These are phyloP conservation scores for Chlorella sp. DNA, from an alignment of 139 green algal genomes.

Conservation along the genomic window DNA sequence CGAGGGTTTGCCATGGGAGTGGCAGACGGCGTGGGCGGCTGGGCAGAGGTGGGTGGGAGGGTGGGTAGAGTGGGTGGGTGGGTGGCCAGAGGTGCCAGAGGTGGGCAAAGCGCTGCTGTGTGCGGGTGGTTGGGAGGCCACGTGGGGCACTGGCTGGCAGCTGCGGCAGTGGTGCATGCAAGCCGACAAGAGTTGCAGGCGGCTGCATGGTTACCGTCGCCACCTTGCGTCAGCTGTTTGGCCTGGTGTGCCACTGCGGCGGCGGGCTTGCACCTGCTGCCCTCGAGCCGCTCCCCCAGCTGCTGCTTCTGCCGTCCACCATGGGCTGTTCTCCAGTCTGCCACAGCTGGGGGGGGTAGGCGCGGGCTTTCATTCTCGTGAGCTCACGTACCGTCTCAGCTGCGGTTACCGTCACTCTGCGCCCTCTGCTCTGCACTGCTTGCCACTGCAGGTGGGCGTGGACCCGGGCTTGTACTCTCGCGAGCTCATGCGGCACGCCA, in stretches of 20 bases:
- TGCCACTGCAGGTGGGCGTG: constrained; percentile 48
- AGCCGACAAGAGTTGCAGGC: background rate
- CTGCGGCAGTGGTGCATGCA: too few species aligned
- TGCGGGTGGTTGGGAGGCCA: background rate
- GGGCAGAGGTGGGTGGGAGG: constrained; percentile 56
- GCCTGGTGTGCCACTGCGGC: background rate
- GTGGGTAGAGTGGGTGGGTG: background rate
- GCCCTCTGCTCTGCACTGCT: background rate
- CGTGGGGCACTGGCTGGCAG: background rate
- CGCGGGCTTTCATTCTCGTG: too few species aligned
- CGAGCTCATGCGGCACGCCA: constrained; percentile 77
- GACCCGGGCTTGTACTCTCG: constrained; percentile 86
- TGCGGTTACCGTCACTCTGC: too few species aligned
- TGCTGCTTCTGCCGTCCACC: background rate
- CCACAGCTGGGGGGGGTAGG: too few species aligned
- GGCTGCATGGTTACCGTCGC: background rate
- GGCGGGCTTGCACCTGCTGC: background rate
- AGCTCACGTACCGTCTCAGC: too few species aligned
- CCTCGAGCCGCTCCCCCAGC: too few species aligned
- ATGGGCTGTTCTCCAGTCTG: background rate
- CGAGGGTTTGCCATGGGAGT: constrained; percentile 70
- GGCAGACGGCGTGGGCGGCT: constrained; percentile 89
- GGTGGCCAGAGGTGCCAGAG: background rate
- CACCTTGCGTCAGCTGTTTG: too few species aligned
- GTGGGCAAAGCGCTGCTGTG: too few species aligned